Evolutionary conservation across 352 stramenopile genomes (phyloP), one percentile per base, ranked within the genome.

Genomic region (Pythium aquatile): DNA sequence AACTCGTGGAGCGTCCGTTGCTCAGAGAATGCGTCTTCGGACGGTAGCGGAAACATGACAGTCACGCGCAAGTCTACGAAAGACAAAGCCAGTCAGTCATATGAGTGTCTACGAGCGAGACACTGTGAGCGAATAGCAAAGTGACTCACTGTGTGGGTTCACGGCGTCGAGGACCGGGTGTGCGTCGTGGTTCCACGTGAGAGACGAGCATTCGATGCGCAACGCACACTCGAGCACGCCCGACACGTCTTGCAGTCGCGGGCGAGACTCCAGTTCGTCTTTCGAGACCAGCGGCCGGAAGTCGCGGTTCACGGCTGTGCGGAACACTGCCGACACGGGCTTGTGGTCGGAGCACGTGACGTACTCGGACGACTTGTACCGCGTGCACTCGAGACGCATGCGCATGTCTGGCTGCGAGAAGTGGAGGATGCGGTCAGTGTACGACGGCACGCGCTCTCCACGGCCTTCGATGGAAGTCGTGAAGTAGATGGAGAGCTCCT

Each of bases 341-440:
- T 93, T 93, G 63, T 97, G 89, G 72, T 97, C 89, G 17, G 85
- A 95, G 59, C 73, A 85, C 35, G 59, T 81, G 1, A 95, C 76
- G 37, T 79, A 70, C 52, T 97, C 88, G 52, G 77, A 88, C 17
- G 83, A 91, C 5, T 73, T 77, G 67, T 97, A 97, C 24, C 74
- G 58, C 20, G 73, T 74, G 55, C 87, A 91, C 24, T 76, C 77
- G 40, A 96, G 70, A 9, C 81, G 77, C 33, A 81, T 69, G 9
- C 76, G 64, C 71, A 92, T 78, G 63, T 93, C 85, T 0, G 73
- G 67, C 40, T 94, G 77, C 9, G 88, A 96, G 51, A 88, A 83
- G 51, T 85, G 88, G 40, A 97, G 70, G 33, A 97, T 95, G 20
- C 90, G 87, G 58, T 97, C 90, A 10, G 90, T 97, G 68, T 96